A percentile compares a stretch with the other conserved stretches of the same genome.
These are phyloP conservation scores for Marchantia paleacea DNA, from an alignment of 225 moss, liverwort and hornwort species.

Conservation along the genomic window DNA sequence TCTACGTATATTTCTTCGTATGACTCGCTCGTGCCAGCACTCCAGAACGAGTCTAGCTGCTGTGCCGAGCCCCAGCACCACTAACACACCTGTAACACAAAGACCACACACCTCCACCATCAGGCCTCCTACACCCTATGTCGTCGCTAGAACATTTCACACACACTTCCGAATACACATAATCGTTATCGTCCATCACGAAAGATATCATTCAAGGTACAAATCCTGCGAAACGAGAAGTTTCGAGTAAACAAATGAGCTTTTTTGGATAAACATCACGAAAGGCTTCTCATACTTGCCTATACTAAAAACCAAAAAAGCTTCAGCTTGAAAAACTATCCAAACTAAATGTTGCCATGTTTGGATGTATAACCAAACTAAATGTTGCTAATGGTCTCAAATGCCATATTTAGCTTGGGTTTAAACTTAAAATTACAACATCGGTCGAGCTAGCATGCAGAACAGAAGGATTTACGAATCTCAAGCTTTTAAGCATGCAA, in stretches of 20 bases:
- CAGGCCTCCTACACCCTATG: not conserved
- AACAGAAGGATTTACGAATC: not conserved
- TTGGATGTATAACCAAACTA: too few species aligned
- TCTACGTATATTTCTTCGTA: slow-evolving; percentile 54
- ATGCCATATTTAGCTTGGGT: too few species aligned
- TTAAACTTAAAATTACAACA: not conserved
- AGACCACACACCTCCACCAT: slow-evolving; percentile 11
- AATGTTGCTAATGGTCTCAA: too few species aligned
- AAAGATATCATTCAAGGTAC: not conserved
- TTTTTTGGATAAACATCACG: not conserved
- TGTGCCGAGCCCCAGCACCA: slow-evolving; percentile 83
- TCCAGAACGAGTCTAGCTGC: slow-evolving; percentile 71
- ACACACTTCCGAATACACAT: not conserved
- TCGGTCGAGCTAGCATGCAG: not conserved
- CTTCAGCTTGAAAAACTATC: too few species aligned
- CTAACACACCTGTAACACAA: slow-evolving; percentile 73
- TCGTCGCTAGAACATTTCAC: not conserved
- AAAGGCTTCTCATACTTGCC: not conserved
- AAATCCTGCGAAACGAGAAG: not conserved
- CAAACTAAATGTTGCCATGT: too few species aligned
- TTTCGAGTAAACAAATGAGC: not conserved
- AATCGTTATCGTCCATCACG: not conserved
- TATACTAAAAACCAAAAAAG: too few species aligned
- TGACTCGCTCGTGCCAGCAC: slow-evolving; percentile 60
- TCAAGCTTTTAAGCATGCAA: not conserved